Base-by-base conservation (phyloP, 345 rosid genomes). In the Crucihimalaya himalaica region DNA sequence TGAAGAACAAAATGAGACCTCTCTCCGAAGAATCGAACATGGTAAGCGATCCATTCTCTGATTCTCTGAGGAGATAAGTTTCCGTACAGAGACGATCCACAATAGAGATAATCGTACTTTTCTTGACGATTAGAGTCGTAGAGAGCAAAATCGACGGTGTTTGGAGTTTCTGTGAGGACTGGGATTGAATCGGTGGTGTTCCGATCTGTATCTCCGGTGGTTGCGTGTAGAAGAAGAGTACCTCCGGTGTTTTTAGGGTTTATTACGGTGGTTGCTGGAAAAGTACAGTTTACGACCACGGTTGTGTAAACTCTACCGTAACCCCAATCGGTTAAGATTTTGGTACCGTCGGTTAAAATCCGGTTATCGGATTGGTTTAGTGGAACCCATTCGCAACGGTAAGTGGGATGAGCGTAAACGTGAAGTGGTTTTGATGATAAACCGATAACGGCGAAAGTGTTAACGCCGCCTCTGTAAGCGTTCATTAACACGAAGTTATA, bases 251-350 rank as follows among this genome's bases (percentile, higher is more conserved):
- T 91, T 42, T 81, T 80, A 16, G 59, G 21, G 71, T 94, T 91
- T 67, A 67, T 70, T 7, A 91, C 74, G 8, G 89, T 78, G 11
- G 59, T 14, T 15, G 54, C 46, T 1, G 85, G 31, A 57, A 94
- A 91, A 6, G 96, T 91, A 63, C 98, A 94, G 78, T 94, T 94
- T 5, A 94, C 95, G 42, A 94, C 88, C 15, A 91, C 89, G 43
- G 84, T 91, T 5, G 97, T 90, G 87, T 92, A 95, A 37, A 90
- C 89, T 1, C 92, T 84, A 60, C 99, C 99, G 62, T 92, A 90
- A 2, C 98, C 97, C 99, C 99, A 92, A 40, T 95, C 99, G 21
- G 98, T 97, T 37, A 92, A 91, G 71, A 92, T 84, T 80, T 83
- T 89, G 62, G 74, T 71, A 1, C 81, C 86, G 34, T 54, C 65